These are phyloP conservation scores for Zymoseptoria tritici DNA, from an alignment of 2,329 filamentous ascomycete genomes.

Conservation along the genomic window DNA sequence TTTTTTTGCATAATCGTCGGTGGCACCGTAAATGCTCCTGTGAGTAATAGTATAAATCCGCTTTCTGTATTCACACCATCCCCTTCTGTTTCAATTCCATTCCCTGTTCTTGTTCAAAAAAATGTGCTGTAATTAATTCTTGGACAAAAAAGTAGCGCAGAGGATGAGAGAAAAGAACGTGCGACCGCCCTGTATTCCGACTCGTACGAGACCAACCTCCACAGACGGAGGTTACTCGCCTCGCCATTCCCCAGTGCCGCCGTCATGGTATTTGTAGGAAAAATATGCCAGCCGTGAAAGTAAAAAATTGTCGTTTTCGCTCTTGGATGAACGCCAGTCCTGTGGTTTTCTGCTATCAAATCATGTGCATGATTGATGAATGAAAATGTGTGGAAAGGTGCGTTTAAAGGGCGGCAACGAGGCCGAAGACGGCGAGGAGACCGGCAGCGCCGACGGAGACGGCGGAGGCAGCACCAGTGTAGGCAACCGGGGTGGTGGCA, in stretches of 20 bases:
- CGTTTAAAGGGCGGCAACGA: neutral
- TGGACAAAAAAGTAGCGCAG: neutral
- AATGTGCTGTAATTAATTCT: neutral
- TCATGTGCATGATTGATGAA: neutral
- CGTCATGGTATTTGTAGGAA: neutral
- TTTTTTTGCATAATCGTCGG: neutral
- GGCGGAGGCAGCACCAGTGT: constrained; percentile 17
- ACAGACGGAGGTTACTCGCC: neutral
- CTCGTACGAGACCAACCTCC: neutral
- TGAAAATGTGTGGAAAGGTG: neutral
- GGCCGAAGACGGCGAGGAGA: constrained; percentile 13
- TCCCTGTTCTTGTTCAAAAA: neutral
- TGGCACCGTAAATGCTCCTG: neutral
- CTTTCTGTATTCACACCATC: neutral
- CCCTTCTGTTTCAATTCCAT: neutral
- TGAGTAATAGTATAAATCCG: neutral
- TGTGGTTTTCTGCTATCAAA: neutral
- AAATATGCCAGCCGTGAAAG: neutral
- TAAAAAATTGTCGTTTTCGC: neutral
- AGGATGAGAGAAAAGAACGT: neutral
- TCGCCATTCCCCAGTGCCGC: neutral
- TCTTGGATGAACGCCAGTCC: neutral
- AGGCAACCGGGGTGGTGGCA: constrained; percentile 4
- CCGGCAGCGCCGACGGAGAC: constrained; percentile 15
- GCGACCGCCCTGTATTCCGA: neutral